Conservation (phyloP, 164 flowering plant species). For the Brasenia schreberi region DNA sequence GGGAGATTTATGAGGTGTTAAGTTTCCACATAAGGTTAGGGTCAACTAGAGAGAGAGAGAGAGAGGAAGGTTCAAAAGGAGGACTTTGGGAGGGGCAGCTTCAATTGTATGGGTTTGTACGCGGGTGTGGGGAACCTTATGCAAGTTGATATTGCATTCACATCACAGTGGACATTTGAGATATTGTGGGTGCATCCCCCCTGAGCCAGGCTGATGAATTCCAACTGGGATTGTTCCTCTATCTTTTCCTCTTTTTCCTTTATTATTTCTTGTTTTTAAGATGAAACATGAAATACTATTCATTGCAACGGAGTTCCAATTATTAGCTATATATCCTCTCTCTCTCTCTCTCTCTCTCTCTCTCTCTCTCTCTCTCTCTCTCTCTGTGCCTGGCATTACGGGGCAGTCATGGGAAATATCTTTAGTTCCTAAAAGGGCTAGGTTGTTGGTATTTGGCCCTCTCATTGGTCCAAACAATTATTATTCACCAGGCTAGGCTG, state of each 20-base stretch:
- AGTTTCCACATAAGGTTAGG: not conserved
- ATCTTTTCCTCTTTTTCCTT: slow-evolving; percentile 3
- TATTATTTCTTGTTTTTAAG: too few species aligned
- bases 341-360: too few species aligned
- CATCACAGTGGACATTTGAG: slow-evolving; percentile 50
- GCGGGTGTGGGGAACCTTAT: slow-evolving; percentile 25
- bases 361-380: too few species aligned
- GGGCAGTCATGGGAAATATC: not conserved
- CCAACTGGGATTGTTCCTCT: slow-evolving; percentile 23
- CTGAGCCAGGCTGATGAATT: slow-evolving; percentile 29
- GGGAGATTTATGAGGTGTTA: not conserved
- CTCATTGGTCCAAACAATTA: too few species aligned
- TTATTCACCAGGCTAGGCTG: too few species aligned
- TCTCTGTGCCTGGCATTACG: not conserved
- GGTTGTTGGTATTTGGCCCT: not conserved
- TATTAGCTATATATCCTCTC: too few species aligned
- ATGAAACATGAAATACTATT: too few species aligned
- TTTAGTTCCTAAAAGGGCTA: not conserved
- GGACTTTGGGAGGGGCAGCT: slow-evolving; percentile 5
- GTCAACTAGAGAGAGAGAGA: slow-evolving; percentile 2
- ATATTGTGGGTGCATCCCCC: slow-evolving; percentile 57
- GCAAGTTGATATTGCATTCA: slow-evolving; percentile 64
- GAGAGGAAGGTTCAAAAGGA: slow-evolving; percentile 1
- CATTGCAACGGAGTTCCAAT: too few species aligned
- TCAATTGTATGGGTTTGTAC: slow-evolving; percentile 37